Conservation (phyloP, 805 yeast species). For the Candida chauliodis region DNA sequence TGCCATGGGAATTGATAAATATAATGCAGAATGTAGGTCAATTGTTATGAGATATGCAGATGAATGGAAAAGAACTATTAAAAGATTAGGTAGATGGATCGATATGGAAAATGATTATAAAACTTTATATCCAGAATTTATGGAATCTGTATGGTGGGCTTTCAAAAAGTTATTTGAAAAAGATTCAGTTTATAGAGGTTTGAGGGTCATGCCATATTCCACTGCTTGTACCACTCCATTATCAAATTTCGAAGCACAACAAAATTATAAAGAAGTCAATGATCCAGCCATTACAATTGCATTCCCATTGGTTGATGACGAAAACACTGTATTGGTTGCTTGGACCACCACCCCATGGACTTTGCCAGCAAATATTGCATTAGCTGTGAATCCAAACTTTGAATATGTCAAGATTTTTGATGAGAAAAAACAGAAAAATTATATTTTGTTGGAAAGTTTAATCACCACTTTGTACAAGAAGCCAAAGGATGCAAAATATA, state of each 20-base stretch:
- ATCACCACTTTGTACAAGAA: slow-evolving; percentile 86
- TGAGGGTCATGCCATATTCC: slow-evolving; percentile 98
- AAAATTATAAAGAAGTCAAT: slow-evolving; percentile 92
- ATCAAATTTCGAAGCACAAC: slow-evolving; percentile 97
- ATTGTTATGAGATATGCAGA: slow-evolving; percentile 96
- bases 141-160: slow-evolving; percentile 99
- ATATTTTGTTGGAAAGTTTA: slow-evolving; percentile 79
- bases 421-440: slow-evolving; percentile 78
- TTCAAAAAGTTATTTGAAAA: slow-evolving; percentile 84
- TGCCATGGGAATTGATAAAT: slow-evolving; percentile 89
- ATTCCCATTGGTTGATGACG: slow-evolving; percentile 77
- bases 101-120: slow-evolving; percentile 98
- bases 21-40: slow-evolving; percentile 90
- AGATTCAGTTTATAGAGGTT: slow-evolving; percentile 89
- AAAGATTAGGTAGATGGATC: slow-evolving; percentile 97
- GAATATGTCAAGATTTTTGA: slow-evolving; percentile 92
- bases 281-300: slow-evolving; percentile 96
- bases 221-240: slow-evolving; percentile 96
- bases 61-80: slow-evolving; percentile 92
- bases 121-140: slow-evolving; percentile 89
- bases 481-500: slow-evolving; percentile 85
- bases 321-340: slow-evolving; percentile 81
- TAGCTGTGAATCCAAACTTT: slow-evolving; percentile 86
- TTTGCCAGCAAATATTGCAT: slow-evolving; percentile 86
- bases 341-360: slow-evolving; percentile 99